Evolutionary conservation across 345 rosid species (phyloP).

Genomic region (Psidium guajava): DNA sequence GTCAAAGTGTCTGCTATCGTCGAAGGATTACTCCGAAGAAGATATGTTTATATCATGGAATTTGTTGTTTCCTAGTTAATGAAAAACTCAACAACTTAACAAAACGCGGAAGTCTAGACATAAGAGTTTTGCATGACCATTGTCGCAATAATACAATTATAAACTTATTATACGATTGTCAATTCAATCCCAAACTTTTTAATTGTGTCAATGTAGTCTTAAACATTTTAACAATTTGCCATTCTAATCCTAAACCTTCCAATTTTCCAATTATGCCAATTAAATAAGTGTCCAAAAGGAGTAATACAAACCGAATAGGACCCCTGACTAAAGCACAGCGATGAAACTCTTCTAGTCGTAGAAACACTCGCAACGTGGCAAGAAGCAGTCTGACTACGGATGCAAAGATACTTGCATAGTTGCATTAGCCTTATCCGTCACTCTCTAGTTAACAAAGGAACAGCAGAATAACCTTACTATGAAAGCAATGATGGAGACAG

Average conservation of each 20-base stretch:
- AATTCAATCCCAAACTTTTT: too few relatives aligned
- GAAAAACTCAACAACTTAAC: not conserved
- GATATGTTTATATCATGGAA: not conserved
- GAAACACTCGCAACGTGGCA: not conserved
- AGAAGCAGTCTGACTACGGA: not conserved
- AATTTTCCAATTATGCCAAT: too few relatives aligned
- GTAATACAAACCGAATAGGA: not conserved
- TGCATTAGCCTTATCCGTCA: not conserved
- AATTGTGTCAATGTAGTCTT: too few relatives aligned
- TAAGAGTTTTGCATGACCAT: not conserved
- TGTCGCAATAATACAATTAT: too few relatives aligned
- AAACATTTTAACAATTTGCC: too few relatives aligned
- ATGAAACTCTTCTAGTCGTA: not conserved
- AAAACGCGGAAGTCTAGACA: not conserved
- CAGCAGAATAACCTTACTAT: not conserved
- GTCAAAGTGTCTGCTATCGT: not conserved
- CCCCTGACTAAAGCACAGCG: not conserved
- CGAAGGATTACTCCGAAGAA: not conserved
- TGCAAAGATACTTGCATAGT: not conserved
- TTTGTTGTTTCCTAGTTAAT: not conserved
- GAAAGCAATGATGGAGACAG: not conserved
- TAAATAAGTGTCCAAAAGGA: not conserved
- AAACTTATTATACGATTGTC: too few relatives aligned
- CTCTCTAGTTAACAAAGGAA: not conserved
- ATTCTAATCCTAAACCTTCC: too few relatives aligned